phyloP scores from a whole-genome alignment of 345 rosid genomes.

The Anacardium occidentale region DNA sequence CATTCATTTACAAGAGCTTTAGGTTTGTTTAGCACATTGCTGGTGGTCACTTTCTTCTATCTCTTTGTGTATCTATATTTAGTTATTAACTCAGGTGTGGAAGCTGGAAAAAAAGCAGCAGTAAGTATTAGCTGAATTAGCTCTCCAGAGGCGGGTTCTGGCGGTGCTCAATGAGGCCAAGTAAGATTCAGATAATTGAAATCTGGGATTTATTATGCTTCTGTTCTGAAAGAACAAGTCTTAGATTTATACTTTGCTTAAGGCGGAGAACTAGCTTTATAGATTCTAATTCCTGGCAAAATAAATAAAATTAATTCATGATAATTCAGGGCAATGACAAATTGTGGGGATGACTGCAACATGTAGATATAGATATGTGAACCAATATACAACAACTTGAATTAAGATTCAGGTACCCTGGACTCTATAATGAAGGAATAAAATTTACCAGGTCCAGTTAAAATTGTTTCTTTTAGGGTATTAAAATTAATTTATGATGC shows the following conservation, averaged over 20 bases:
- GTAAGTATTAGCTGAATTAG: constrained; percentile 91
- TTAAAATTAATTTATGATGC: not conserved
- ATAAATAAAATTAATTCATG: not conserved
- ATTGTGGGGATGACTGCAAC: not conserved
- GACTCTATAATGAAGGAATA: not conserved
- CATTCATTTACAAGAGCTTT: not conserved
- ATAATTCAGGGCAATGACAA: not conserved
- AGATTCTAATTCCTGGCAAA: not conserved
- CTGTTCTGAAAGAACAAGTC: constrained; percentile 1
- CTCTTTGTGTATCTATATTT: constrained; percentile 12
- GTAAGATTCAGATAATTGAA: constrained; percentile 35
- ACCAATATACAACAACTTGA: too few relatives aligned
- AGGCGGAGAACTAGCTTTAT: not conserved
- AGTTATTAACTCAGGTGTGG: constrained; percentile 61
- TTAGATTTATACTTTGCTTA: not conserved
- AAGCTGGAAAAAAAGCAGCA: constrained; percentile 98
- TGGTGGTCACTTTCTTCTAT: not conserved
- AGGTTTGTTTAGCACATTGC: not conserved
- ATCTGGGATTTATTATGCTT: constrained; percentile 8
- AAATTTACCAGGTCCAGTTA: not conserved
- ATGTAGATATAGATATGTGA: not conserved
- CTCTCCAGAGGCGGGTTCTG: constrained; percentile 92
- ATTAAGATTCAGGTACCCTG: too few relatives aligned
- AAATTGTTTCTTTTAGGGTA: not conserved
- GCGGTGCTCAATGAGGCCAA: constrained; percentile 92